Conservation (phyloP, 1,284 basidiomycete genomes). For the Papiliotrema fonsecae region DNA sequence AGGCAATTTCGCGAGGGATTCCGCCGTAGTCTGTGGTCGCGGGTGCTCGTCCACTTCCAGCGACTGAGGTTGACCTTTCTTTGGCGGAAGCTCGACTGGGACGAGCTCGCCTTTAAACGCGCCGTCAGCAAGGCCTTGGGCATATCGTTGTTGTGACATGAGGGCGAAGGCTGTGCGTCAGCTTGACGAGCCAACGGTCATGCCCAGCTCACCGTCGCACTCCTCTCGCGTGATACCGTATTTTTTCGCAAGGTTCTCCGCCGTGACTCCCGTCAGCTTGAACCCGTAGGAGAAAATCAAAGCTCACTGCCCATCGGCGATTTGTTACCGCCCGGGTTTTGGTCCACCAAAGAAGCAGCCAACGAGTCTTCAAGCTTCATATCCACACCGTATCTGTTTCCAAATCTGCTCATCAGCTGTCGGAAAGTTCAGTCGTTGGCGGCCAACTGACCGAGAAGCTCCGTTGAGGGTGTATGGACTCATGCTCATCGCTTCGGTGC, state of each 20-base stretch:
- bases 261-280: slow-evolving; percentile 47
- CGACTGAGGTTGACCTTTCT: slow-evolving; percentile 37
- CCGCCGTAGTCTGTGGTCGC: slow-evolving; percentile 49
- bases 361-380: slow-evolving; percentile 56
- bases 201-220: slow-evolving; percentile 47
- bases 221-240: slow-evolving; percentile 54
- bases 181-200: not conserved
- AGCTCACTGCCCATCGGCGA: slow-evolving; percentile 52
- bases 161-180: slow-evolving; percentile 49
- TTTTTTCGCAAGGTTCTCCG: slow-evolving; percentile 55
- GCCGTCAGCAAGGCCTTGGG: slow-evolving; percentile 51
- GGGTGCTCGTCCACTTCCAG: slow-evolving; percentile 54
- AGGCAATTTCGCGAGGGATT: slow-evolving; percentile 50
- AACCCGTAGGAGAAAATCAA: not conserved
- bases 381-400: slow-evolving; percentile 52
- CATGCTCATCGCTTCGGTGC: slow-evolving; percentile 55
- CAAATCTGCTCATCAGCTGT: slow-evolving; percentile 23
- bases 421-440: not conserved
- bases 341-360: slow-evolving; percentile 53
- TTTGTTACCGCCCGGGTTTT: slow-evolving; percentile 49
- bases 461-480: slow-evolving; percentile 52
- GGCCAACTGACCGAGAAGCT: slow-evolving; percentile 41
- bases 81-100: slow-evolving; percentile 50
- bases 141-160: slow-evolving; percentile 54
- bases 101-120: slow-evolving; percentile 54